Percentiles rank a stretch among this genome's conserved stretches.
phyloP scores from a whole-genome alignment of 805 yeast genomes.

The Cyberlindnera samutprakarnensis region DNA sequence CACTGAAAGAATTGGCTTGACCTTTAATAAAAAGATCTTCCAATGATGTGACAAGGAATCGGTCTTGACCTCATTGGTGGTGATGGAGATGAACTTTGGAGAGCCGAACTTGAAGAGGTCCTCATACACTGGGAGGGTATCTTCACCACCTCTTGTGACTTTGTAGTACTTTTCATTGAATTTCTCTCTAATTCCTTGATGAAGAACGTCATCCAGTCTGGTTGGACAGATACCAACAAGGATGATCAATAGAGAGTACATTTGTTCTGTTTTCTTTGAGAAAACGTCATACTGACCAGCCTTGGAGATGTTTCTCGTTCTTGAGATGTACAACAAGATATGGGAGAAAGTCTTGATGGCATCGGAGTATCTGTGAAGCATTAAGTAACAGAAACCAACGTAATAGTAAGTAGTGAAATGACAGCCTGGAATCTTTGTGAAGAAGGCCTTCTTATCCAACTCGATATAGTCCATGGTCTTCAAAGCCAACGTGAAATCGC shows the following conservation, averaged over 20 bases:
- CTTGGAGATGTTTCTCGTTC: constrained; percentile 35
- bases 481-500: constrained; percentile 42
- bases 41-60: constrained; percentile 38
- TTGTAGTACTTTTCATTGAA: constrained; percentile 37
- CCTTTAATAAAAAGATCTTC: constrained; percentile 35
- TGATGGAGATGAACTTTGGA: constrained; percentile 39
- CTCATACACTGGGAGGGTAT: constrained; percentile 32
- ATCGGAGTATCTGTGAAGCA: constrained; percentile 42
- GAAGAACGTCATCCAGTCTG: constrained; percentile 37
- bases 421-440: constrained; percentile 39
- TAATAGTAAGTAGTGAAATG: constrained; percentile 45
- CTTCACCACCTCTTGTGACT: constrained; percentile 36
- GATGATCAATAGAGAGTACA: constrained; percentile 41
- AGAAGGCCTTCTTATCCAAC: constrained; percentile 38
- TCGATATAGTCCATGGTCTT: constrained; percentile 41
- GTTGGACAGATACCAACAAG: constrained; percentile 39
- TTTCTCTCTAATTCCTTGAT: constrained; percentile 36
- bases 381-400: constrained; percentile 42
- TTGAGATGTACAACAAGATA: constrained; percentile 36
- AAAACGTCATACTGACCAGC: constrained; percentile 39
- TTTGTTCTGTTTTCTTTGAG: constrained; percentile 41
- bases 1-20: constrained; percentile 29
- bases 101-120: constrained; percentile 39
- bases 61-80: constrained; percentile 25
- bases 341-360: constrained; percentile 42